Evolutionary conservation across 2,329 filamentous ascomycete genomes (phyloP).

Genomic region (Xylaria sp.): DNA sequence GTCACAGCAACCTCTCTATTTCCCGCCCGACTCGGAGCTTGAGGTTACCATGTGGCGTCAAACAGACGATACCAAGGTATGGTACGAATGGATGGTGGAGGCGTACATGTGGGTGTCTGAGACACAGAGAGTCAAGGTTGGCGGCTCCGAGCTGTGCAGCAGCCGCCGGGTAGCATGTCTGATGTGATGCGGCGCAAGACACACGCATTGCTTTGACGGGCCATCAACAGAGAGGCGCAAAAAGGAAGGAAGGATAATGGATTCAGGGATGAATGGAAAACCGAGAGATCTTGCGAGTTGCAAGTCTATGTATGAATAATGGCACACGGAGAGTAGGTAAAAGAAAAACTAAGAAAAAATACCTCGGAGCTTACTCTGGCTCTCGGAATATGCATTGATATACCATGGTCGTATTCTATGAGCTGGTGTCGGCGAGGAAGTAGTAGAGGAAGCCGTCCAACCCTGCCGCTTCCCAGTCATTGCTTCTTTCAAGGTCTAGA

Average conservation of each 20-base stretch:
- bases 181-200: conserved; percentile 46
- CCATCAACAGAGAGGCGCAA: background rate
- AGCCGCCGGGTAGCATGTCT: conserved; percentile 65
- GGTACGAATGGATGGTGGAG: conserved; percentile 98
- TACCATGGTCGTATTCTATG: conserved; percentile 7
- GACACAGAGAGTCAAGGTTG: conserved; percentile 60
- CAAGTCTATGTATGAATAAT: background rate
- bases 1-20: conserved; percentile 71
- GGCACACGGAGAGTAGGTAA: background rate
- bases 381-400: conserved; percentile 3
- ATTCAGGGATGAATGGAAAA: background rate
- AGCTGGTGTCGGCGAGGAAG: background rate
- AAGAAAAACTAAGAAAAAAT: background rate
- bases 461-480: background rate
- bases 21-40: conserved; percentile 78
- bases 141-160: conserved; percentile 60
- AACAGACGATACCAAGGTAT: conserved; percentile 91
- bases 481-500: background rate
- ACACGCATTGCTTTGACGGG: background rate
- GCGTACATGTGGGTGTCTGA: conserved; percentile 63
- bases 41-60: conserved; percentile 94
- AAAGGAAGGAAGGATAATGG: background rate
- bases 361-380: background rate
- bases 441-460: conserved; percentile 2
- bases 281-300: background rate